A percentile compares a stretch with the other conserved stretches of the same genome.
These are phyloP conservation scores for Kwoniella heveanensis DNA, from an alignment of 768 basidiomycete genomes.

Conservation along the genomic window DNA sequence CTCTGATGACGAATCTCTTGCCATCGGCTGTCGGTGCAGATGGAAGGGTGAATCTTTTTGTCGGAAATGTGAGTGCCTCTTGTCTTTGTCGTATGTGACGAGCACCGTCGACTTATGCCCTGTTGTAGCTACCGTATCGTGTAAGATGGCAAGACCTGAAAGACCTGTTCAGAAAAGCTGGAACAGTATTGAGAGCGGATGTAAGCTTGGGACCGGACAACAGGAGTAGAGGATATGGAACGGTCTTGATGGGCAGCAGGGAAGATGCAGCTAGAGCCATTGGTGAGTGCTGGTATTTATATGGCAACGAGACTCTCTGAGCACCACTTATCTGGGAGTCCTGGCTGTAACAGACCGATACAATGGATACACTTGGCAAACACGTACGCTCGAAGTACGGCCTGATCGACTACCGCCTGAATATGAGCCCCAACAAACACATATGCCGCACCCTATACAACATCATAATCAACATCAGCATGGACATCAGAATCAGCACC, in stretches of 20 bases:
- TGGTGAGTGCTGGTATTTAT: too few species aligned
- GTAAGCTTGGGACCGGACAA: slow-evolving; percentile 83
- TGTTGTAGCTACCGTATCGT: slow-evolving; percentile 79
- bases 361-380: slow-evolving; percentile 97
- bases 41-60: slow-evolving; percentile 91
- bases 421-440: slow-evolving; percentile 58
- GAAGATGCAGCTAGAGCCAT: slow-evolving; percentile 94
- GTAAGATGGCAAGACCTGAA: slow-evolving; percentile 99
- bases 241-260: slow-evolving; percentile 88
- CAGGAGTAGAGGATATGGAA: slow-evolving; percentile 87
- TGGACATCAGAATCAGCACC: slow-evolving; percentile 17
- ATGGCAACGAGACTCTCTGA: too few species aligned
- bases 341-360: slow-evolving; percentile 67
- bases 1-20: slow-evolving; percentile 47
- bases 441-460: slow-evolving; percentile 15
- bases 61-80: slow-evolving; percentile 78
- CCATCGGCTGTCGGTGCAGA: slow-evolving; percentile 60
- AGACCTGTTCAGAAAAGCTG: slow-evolving; percentile 92
- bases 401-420: slow-evolving; percentile 78
- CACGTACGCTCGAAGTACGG: slow-evolving; percentile 84
- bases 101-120: slow-evolving; percentile 10
- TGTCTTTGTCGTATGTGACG: background rate
- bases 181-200: slow-evolving; percentile 79
- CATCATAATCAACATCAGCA: slow-evolving; percentile 2
- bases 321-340: too few species aligned